Percentiles rank a stretch among this genome's conserved stretches.
phyloP scores from a whole-genome alignment of 169 alveolate species.

The Plasmodium sp. region DNA sequence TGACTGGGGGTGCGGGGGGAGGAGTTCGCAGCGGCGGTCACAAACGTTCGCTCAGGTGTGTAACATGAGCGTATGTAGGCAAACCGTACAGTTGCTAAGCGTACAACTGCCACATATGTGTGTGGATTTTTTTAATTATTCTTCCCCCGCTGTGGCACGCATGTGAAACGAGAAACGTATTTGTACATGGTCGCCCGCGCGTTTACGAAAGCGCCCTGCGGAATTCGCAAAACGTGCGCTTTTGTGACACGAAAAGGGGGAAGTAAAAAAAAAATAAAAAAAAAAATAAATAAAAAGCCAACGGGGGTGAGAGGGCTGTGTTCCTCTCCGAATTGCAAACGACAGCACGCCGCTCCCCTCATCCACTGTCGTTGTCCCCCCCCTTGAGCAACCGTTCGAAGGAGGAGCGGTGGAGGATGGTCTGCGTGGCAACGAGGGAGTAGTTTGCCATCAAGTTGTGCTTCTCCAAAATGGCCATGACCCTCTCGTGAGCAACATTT shows the following conservation, averaged over 20 bases:
- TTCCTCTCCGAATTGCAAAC: neutral
- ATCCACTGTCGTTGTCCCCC: neutral
- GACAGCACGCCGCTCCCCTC: neutral
- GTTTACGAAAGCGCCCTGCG: neutral
- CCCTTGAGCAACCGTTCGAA: slow-evolving; percentile 25
- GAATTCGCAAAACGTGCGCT: neutral
- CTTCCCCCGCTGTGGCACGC: neutral
- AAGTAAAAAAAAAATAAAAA: neutral
- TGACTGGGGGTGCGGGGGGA: neutral
- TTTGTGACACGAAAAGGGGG: neutral
- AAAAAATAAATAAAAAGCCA: neutral
- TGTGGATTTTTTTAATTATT: neutral
- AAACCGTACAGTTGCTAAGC: neutral
- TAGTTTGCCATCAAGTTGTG: slow-evolving; percentile 60
- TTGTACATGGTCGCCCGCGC: neutral
- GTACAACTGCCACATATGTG: neutral
- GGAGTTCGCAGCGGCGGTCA: neutral
- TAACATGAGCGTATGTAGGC: neutral
- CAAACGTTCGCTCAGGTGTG: neutral
- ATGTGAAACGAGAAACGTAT: neutral
- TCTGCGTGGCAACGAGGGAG: slow-evolving; percentile 67
- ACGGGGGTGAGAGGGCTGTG: neutral
- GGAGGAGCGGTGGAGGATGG: slow-evolving; percentile 28
- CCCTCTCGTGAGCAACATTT: slow-evolving; percentile 63
- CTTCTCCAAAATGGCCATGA: slow-evolving; percentile 33